Conservation (phyloP, 495 filamentous ascomycete species). For the Sordaria brevicollis region DNA sequence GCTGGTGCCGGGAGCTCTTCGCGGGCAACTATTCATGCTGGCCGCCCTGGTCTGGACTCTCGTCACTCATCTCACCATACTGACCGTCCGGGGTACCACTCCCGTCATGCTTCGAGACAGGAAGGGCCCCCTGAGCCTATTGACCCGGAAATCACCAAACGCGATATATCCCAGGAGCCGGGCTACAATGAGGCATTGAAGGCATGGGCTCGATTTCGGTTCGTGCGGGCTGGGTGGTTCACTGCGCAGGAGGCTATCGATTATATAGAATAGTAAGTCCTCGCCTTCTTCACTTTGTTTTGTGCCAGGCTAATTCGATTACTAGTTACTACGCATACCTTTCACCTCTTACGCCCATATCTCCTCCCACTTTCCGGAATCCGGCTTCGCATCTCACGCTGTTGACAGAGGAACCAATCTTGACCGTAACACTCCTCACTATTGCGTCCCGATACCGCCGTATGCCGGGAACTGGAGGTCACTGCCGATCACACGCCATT, state of each 20-base stretch:
- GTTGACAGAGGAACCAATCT: slow-evolving; percentile 80
- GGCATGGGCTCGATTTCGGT: slow-evolving; percentile 82
- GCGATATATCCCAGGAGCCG: slow-evolving; percentile 27
- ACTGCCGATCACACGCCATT: slow-evolving; percentile 78
- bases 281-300: neutral
- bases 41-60: slow-evolving; percentile 8
- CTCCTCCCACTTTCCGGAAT: slow-evolving; percentile 70
- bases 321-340: slow-evolving; percentile 78
- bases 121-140: slow-evolving; percentile 17
- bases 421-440: slow-evolving; percentile 81
- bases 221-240: slow-evolving; percentile 94
- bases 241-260: slow-evolving; percentile 84
- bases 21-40: slow-evolving; percentile 5
- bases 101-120: slow-evolving; percentile 12
- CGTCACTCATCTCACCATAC: slow-evolving; percentile 12
- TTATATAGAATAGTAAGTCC: slow-evolving; percentile 78
- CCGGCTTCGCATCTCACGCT: slow-evolving; percentile 64
- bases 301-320: slow-evolving; percentile 2
- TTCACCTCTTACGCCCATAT: slow-evolving; percentile 84
- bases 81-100: slow-evolving; percentile 7
- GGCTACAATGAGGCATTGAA: slow-evolving; percentile 61
- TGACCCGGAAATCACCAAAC: slow-evolving; percentile 26
- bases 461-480: slow-evolving; percentile 68
- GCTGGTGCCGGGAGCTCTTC: slow-evolving; percentile 6
- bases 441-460: slow-evolving; percentile 79